Evolutionary conservation across 2,329 filamentous ascomycete genomes (phyloP).

Genomic region (Fusarium nurragi): DNA sequence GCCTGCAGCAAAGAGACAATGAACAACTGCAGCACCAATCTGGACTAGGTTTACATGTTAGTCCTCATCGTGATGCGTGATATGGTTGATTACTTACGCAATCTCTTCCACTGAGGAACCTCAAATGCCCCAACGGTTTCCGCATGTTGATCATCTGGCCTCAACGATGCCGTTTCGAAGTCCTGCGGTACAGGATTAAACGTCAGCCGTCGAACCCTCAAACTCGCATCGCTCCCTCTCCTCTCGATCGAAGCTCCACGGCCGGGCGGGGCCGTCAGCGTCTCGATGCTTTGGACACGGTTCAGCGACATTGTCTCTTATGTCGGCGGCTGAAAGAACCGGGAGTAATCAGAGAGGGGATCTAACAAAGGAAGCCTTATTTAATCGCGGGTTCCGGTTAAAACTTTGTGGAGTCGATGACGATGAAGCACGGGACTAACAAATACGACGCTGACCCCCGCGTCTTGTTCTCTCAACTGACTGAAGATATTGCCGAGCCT

Average conservation of each 20-base stretch:
- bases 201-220: conserved; percentile 59
- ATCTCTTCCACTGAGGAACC: conserved; percentile 63
- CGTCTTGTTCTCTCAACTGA: neutral
- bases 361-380: neutral
- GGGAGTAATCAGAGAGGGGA: neutral
- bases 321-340: neutral
- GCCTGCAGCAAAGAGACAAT: conserved; percentile 79
- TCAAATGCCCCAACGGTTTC: conserved; percentile 63
- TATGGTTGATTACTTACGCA: conserved; percentile 52
- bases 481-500: neutral
- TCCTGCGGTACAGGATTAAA: conserved; percentile 65
- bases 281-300: conserved; percentile 63
- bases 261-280: conserved; percentile 49
- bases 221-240: conserved; percentile 57
- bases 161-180: conserved; percentile 56
- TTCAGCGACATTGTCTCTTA: conserved; percentile 59
- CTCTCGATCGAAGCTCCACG: conserved; percentile 44
- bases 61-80: neutral
- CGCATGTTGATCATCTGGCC: conserved; percentile 50
- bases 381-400: conserved; percentile 7
- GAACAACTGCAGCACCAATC: conserved; percentile 44
- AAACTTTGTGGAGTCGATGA: conserved; percentile 27
- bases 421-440: conserved; percentile 27
- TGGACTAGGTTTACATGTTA: conserved; percentile 40
- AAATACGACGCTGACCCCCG: conserved; percentile 6